phyloP scores from a whole-genome alignment of 1,284 basidiomycete genomes.

The Ustilago crameri region DNA sequence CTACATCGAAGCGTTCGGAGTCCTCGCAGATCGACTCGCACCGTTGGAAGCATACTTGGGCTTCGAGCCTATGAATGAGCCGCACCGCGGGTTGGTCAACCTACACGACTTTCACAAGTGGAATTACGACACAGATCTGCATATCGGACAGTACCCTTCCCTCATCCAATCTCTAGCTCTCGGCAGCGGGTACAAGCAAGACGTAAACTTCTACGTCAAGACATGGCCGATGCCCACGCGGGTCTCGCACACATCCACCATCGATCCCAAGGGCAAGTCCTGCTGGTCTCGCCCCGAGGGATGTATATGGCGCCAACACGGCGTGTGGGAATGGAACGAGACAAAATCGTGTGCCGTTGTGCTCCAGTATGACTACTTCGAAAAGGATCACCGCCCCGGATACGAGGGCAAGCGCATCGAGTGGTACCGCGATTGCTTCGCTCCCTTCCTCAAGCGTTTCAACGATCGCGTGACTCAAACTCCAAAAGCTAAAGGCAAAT shows the following conservation, averaged over 20 bases:
- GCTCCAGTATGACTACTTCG: conserved; percentile 87
- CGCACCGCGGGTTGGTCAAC: conserved; percentile 90
- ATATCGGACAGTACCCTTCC: conserved; percentile 77
- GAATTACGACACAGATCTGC: conserved; percentile 90
- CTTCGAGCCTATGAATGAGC: conserved; percentile 93
- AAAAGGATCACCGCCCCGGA: conserved; percentile 69
- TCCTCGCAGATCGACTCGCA: conserved; percentile 77
- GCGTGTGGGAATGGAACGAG: conserved; percentile 90
- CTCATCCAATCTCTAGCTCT: conserved; percentile 64
- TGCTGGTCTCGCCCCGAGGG: conserved; percentile 36
- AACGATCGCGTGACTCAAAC: conserved; percentile 32
- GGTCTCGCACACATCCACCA: conserved; percentile 43
- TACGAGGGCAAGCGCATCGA: conserved; percentile 48
- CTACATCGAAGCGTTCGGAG: conserved; percentile 82
- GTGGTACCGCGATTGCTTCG: conserved; percentile 66
- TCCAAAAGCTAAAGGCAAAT: not conserved
- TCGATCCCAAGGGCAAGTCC: conserved; percentile 54
- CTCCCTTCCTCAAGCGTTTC: conserved; percentile 57
- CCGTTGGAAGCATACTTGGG: conserved; percentile 84
- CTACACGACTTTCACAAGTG: conserved; percentile 84
- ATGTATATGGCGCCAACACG: conserved; percentile 90
- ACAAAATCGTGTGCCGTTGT: conserved; percentile 78
- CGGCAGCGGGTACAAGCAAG: conserved; percentile 54
- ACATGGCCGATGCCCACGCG: conserved; percentile 65
- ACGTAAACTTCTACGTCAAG: conserved; percentile 72